Conservation (phyloP, 1,139 yeast genomes). For the Yamadazyma dushanensis region DNA sequence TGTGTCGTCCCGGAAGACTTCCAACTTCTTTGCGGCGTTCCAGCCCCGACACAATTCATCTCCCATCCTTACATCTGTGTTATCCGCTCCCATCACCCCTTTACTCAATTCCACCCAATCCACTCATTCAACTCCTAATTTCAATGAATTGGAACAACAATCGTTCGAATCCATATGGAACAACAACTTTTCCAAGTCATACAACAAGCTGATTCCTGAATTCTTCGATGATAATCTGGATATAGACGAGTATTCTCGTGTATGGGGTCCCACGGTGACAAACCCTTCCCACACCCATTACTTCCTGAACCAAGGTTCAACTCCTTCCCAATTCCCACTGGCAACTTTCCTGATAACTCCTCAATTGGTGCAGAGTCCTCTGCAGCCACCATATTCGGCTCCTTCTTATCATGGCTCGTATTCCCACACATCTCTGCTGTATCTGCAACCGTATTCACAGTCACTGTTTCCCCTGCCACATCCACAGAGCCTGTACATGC, state of each 20-base stretch:
- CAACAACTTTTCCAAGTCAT: constrained; percentile 8
- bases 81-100: constrained; percentile 19
- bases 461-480: too few relatives aligned
- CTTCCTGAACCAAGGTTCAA: too few relatives aligned
- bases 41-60: constrained; percentile 14
- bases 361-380: too few relatives aligned
- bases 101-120: constrained; percentile 10
- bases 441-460: too few relatives aligned
- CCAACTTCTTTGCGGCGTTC: constrained; percentile 16
- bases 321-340: too few relatives aligned
- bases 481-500: too few relatives aligned
- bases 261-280: constrained; percentile 2
- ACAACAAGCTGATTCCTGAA: constrained; percentile 9
- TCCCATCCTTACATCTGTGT: constrained; percentile 11
- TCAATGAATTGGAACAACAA: constrained; percentile 14
- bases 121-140: constrained; percentile 15
- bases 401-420: too few relatives aligned
- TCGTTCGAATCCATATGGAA: constrained; percentile 12
- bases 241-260: constrained; percentile 1
- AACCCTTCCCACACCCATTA: too few relatives aligned
- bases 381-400: background rate
- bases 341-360: too few relatives aligned
- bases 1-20: constrained; percentile 16
- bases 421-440: too few relatives aligned
- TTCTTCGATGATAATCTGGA: constrained; percentile 8